Evolutionary conservation across 2,329 filamentous ascomycete species (phyloP), one percentile per base, ranked within the genome.

Genomic region (Colletotrichum euphorbiae): DNA sequence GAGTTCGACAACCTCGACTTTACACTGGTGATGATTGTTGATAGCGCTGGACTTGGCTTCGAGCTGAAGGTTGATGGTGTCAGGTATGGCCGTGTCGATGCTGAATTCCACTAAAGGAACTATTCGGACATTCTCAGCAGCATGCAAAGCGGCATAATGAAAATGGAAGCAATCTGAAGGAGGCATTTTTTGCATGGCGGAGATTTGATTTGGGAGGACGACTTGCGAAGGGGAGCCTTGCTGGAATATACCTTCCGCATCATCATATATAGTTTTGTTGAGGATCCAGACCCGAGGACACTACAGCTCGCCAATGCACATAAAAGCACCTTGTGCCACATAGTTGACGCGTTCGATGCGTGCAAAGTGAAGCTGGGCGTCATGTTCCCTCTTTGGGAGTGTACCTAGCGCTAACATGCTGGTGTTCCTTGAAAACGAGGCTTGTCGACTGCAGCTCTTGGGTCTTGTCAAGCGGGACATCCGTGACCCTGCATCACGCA

Each of bases 1-100:
- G 92, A 93, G 78, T 95, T 94, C 78, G 90, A 93, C 73, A 94
- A 93, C 71, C 81, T 95, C 33, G 91, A 94, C 75, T 94, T 94
- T 69, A 93, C 91, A 11, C 85, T 94, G 6, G 91, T 94, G 80
- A 93, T 95, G 91, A 90, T 90, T 72, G 91, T 94, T 48, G 90
- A 93, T 75, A 93, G 90, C 73, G 92, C 92, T 0, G 90, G 91
- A 1, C 73, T 94, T 66, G 88, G 90, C 2, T 94, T 94, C 77
- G 91, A 94, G 79, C 79, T 94, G 60, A 91, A 92, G 79, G 91
- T 94, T 12, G 91, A 94, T 74, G 91, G 91, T 0, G 88, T 92
- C 15, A 83, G 91, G 70, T 94, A 94, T 78, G 92, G 92, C 8
- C 84, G 89, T 68, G 92, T 94, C 1, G 89, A 92, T 75, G 91